These are phyloP conservation scores for Mortierella sp. DNA, from an alignment of 371 early-diverging fungal genomes.

Conservation along the genomic window DNA sequence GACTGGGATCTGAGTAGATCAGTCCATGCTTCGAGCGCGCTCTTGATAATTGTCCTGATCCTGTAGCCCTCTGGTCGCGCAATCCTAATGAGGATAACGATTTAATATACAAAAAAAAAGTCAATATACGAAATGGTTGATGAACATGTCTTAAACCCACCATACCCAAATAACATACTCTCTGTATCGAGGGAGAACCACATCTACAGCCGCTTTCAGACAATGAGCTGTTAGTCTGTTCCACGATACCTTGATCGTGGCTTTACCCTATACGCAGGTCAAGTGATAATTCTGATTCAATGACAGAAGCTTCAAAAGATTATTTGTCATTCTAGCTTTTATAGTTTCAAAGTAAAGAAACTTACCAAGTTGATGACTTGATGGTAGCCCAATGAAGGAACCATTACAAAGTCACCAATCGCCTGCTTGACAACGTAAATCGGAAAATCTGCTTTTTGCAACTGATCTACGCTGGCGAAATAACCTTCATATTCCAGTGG, in stretches of 20 bases:
- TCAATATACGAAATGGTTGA: background rate
- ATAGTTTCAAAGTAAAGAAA: background rate
- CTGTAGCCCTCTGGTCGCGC: conserved; percentile 52
- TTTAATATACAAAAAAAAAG: background rate
- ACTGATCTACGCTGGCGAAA: conserved; percentile 38
- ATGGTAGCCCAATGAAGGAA: conserved; percentile 52
- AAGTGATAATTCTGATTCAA: background rate
- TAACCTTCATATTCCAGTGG: conserved; percentile 53
- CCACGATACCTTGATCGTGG: conserved; percentile 56
- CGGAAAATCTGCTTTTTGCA: conserved; percentile 44
- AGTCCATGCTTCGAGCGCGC: conserved; percentile 31
- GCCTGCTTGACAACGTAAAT: conserved; percentile 55
- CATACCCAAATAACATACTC: conserved; percentile 30
- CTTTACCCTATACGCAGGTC: conserved; percentile 29
- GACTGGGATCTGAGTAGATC: conserved; percentile 16
- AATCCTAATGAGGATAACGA: conserved; percentile 23
- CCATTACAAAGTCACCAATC: conserved; percentile 58
- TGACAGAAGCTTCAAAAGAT: background rate
- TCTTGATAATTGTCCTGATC: conserved; percentile 40
- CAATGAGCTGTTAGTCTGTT: conserved; percentile 54
- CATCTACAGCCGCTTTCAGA: conserved; percentile 27
- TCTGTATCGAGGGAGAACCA: conserved; percentile 47
- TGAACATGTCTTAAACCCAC: background rate
- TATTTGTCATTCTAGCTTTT: background rate
- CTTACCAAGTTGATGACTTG: conserved; percentile 56